Percentiles rank a stretch among this genome's conserved stretches.
These are phyloP conservation scores for Fusarium transvaalense DNA, from an alignment of 2,329 filamentous ascomycete species.

Conservation along the genomic window DNA sequence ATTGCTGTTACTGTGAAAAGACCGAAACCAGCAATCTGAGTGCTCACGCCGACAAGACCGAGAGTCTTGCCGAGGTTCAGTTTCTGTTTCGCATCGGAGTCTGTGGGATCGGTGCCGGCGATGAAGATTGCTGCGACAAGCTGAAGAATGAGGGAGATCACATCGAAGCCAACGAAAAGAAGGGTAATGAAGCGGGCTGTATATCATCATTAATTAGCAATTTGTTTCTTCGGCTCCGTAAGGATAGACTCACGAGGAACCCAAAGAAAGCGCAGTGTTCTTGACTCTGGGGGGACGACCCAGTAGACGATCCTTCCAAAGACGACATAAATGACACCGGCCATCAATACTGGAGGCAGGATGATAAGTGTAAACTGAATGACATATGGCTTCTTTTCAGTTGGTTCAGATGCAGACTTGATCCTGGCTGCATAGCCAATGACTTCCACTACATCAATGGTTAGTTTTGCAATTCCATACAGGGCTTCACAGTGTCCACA, in stretches of 20 bases:
- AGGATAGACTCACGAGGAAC: slow-evolving; percentile 32
- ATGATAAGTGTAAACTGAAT: slow-evolving; percentile 44
- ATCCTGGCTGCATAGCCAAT: slow-evolving; percentile 36
- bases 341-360: slow-evolving; percentile 43
- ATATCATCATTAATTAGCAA: fast-evolving
- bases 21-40: slow-evolving; percentile 61
- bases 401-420: slow-evolving; percentile 29
- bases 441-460: slow-evolving; percentile 20
- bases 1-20: slow-evolving; percentile 60
- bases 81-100: slow-evolving; percentile 49
- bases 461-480: not conserved
- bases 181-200: slow-evolving; percentile 49
- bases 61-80: slow-evolving; percentile 35
- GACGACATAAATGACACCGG: slow-evolving; percentile 45
- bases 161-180: slow-evolving; percentile 58
- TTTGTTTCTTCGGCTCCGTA: too few relatives aligned
- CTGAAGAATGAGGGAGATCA: slow-evolving; percentile 56
- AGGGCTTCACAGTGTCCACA: fast-evolving
- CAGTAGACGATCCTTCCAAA: slow-evolving; percentile 43
- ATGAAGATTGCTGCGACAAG: slow-evolving; percentile 57
- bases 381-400: slow-evolving; percentile 34
- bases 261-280: slow-evolving; percentile 39
- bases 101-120: slow-evolving; percentile 52
- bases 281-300: slow-evolving; percentile 39
- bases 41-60: slow-evolving; percentile 44